Evolutionary conservation across 495 filamentous ascomycete genomes (phyloP).

Genomic region (Tuber calosporum): DNA sequence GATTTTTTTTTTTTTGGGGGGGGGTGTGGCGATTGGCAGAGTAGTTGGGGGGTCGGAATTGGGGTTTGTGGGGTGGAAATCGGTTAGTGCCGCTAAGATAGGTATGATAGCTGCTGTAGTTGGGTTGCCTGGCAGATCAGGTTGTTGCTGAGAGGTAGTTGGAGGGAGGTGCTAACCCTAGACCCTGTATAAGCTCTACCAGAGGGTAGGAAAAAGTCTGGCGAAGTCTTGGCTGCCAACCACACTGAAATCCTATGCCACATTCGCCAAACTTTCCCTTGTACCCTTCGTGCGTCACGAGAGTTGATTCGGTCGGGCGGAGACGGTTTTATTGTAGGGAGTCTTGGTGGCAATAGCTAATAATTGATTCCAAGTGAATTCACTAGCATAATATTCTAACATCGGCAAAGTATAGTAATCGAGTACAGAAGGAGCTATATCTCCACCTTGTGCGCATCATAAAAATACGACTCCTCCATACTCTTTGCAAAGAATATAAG

Average conservation of each 20-base stretch:
- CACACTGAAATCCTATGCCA: too few relatives aligned
- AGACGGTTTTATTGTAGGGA: background rate
- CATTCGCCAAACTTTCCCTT: too few relatives aligned
- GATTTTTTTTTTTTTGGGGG: conserved; percentile 1
- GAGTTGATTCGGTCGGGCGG: background rate
- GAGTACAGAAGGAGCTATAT: background rate
- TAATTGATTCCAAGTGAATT: background rate
- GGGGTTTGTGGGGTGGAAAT: conserved; percentile 13
- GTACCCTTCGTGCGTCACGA: background rate
- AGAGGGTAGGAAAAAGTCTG: too few relatives aligned
- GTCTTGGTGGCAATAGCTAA: background rate
- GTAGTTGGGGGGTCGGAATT: background rate
- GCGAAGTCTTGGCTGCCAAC: too few relatives aligned
- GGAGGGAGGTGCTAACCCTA: background rate
- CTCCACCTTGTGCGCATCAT: background rate
- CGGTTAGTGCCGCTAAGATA: background rate
- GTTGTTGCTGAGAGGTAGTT: background rate
- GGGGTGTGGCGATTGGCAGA: background rate
- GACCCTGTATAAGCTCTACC: background rate
- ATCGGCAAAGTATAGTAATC: background rate
- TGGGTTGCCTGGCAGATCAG: background rate
- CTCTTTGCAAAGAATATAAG: conserved; percentile 16
- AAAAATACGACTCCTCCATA: background rate
- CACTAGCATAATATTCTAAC: background rate
- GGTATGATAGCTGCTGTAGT: background rate